Percentiles rank a stretch among this genome's conserved stretches.
phyloP scores from a whole-genome alignment of 2,329 filamentous ascomycete species.

The Talaromyces marneffei region DNA sequence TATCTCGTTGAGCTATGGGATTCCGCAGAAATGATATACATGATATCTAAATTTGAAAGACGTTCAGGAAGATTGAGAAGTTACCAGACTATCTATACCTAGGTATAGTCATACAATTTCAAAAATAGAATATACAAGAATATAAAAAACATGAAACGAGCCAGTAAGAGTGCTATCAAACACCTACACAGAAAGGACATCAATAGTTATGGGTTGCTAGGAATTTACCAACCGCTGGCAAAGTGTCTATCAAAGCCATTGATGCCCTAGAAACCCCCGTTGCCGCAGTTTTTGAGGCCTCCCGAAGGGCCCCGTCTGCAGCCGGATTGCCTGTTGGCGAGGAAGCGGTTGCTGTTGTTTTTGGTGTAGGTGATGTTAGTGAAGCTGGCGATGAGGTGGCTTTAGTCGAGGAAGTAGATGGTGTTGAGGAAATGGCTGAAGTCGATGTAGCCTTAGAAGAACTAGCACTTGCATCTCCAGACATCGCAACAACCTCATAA shows the following conservation, averaged over 20 bases:
- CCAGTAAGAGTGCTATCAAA: neutral
- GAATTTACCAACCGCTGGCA: neutral
- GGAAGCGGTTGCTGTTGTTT: neutral
- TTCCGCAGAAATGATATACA: too few relatives aligned
- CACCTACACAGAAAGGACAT: neutral
- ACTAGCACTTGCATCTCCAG: neutral
- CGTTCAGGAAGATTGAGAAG: neutral
- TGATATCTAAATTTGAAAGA: too few relatives aligned
- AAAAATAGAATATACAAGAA: neutral
- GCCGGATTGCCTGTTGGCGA: neutral
- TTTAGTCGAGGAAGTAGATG: neutral
- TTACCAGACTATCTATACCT: neutral
- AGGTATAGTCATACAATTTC: neutral
- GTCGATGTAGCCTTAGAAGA: neutral
- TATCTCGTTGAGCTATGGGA: neutral
- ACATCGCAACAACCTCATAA: conserved; percentile 14
- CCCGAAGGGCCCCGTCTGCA: neutral
- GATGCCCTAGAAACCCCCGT: neutral
- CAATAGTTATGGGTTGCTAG: too few relatives aligned
- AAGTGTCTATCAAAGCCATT: neutral
- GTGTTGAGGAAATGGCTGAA: neutral
- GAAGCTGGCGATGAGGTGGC: neutral
- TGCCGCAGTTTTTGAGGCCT: neutral
- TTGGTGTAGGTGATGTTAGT: neutral
- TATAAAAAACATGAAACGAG: neutral